Evolutionary conservation across 2,329 filamentous ascomycete genomes (phyloP).

Genomic region (Metarhizium anisopliae): DNA sequence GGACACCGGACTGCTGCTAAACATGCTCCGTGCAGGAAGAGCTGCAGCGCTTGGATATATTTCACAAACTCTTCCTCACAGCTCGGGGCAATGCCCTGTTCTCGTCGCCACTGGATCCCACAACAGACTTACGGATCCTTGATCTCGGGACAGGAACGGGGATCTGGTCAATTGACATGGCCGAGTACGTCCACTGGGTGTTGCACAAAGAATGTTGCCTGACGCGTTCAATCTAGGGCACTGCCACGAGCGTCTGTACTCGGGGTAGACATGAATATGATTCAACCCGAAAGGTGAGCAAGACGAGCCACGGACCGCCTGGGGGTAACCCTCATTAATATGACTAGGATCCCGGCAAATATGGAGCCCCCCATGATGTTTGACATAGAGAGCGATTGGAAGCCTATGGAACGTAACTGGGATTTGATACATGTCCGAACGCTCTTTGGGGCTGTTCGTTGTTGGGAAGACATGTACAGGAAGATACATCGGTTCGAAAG

Average conservation of each 20-base stretch:
- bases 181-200: slow-evolving; percentile 2
- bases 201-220: too few species aligned
- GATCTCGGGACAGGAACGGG: slow-evolving; percentile 49
- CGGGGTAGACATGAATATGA: slow-evolving; percentile 17
- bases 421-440: too few species aligned
- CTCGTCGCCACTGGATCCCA: slow-evolving; percentile 2
- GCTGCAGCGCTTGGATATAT: slow-evolving; percentile 66
- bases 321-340: not conserved
- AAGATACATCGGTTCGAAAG: slow-evolving; percentile 51
- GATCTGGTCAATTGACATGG: slow-evolving; percentile 3
- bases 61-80: slow-evolving; percentile 62
- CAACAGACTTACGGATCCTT: slow-evolving; percentile 30
- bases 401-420: too few species aligned
- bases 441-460: too few species aligned
- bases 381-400: too few species aligned
- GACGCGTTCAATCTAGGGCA: not conserved
- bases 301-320: not conserved
- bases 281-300: slow-evolving; percentile 17
- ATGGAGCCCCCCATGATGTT: slow-evolving; percentile 32
- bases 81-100: slow-evolving; percentile 38
- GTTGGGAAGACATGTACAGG: slow-evolving; percentile 62
- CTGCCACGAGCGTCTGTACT: slow-evolving; percentile 9
- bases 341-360: slow-evolving; percentile 54
- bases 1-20: not conserved
- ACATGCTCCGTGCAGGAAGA: slow-evolving; percentile 39